A percentile compares a stretch with the other conserved stretches of the same genome.
phyloP scores from a whole-genome alignment of 805 yeast species.

The Monosporozyma aerobia region DNA sequence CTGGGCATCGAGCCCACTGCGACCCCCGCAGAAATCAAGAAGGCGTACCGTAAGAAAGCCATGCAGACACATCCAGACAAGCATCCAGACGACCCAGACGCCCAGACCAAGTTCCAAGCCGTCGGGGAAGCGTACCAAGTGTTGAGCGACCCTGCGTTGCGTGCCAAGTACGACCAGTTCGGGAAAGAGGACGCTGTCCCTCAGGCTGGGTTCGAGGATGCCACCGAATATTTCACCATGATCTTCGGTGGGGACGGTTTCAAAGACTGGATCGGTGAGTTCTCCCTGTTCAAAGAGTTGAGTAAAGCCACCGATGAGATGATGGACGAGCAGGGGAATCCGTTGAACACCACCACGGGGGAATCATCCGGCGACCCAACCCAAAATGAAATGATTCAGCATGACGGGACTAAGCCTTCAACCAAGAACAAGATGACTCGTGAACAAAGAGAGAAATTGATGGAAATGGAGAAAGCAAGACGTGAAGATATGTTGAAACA shows the following conservation, averaged over 20 bases:
- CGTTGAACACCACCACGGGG: slow-evolving; percentile 8
- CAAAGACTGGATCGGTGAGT: slow-evolving; percentile 70
- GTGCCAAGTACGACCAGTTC: slow-evolving; percentile 69
- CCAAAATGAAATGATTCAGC: slow-evolving; percentile 19
- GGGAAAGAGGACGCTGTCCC: slow-evolving; percentile 75
- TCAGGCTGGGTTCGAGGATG: slow-evolving; percentile 70
- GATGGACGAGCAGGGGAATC: slow-evolving; percentile 26
- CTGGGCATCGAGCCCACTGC: slow-evolving; percentile 64
- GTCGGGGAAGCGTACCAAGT: slow-evolving; percentile 66
- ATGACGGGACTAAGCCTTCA: slow-evolving; percentile 28
- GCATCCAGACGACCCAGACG: slow-evolving; percentile 88
- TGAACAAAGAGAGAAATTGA: slow-evolving; percentile 42
- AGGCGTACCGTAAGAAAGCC: slow-evolving; percentile 87
- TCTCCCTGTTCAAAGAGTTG: slow-evolving; percentile 57
- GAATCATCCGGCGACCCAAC: slow-evolving; percentile 8
- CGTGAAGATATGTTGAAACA: slow-evolving; percentile 41
- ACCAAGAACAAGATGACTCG: slow-evolving; percentile 18
- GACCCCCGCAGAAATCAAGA: slow-evolving; percentile 73
- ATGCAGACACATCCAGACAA: slow-evolving; percentile 91
- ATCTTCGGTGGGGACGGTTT: slow-evolving; percentile 83
- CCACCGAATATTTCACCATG: slow-evolving; percentile 70
- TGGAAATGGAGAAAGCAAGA: slow-evolving; percentile 45
- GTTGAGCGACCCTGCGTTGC: slow-evolving; percentile 58
- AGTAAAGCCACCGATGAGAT: slow-evolving; percentile 46
- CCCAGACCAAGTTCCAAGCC: slow-evolving; percentile 79